Evolutionary conservation across 306 rosid genomes (phyloP), one percentile per base, ranked within the genome.

Genomic region (Arachis stenosperma): DNA sequence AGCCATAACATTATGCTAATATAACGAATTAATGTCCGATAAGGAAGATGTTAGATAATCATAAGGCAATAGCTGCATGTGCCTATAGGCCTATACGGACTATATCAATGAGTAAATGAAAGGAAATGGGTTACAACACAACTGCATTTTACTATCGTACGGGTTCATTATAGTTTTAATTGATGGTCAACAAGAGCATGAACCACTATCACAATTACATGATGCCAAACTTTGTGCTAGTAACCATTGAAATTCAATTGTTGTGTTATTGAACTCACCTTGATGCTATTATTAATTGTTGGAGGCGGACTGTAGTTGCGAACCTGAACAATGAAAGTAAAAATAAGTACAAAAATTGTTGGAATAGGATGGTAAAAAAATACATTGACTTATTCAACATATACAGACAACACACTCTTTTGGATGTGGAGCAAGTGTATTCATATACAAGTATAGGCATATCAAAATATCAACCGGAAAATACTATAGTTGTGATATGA

Each of bases 251-350:
- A 66, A 67, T 70, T 67, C 7, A 56, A 62, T 59, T 8, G 59
- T 50, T 30, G 63, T 42, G 51, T 54, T 39, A 64, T 13, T 50
- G 61, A 52, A 78, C 95, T 88, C 77, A 94, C 99, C 97, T 94
- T 94, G 86, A 94, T 94, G 82, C 99, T 92, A 68, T 89, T 94
- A 88, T 94, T 94, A 62, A 94, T 91, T 60, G 90, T 71, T 42
- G 99, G 99, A 85, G 71, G 76, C 48, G 95, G 96, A 62, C 95
- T 55, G 84, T 88, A 94, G 85, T 94, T 94, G 80, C 87, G 97
- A 81, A 94, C 99, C 99, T 94, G 86, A 63, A 46, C 64, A 82
- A 80, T 57, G 62, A 67, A 48, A 44, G 75, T 61, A 61, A 57
- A 55, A 58, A 79, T 54, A 17, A 78, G 64, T 0, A 39, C 8